A percentile compares a stretch with the other conserved stretches of the same genome.
Evolutionary conservation across 2,329 filamentous ascomycete genomes (phyloP).

Genomic region (Endoconidiophora polonica): DNA sequence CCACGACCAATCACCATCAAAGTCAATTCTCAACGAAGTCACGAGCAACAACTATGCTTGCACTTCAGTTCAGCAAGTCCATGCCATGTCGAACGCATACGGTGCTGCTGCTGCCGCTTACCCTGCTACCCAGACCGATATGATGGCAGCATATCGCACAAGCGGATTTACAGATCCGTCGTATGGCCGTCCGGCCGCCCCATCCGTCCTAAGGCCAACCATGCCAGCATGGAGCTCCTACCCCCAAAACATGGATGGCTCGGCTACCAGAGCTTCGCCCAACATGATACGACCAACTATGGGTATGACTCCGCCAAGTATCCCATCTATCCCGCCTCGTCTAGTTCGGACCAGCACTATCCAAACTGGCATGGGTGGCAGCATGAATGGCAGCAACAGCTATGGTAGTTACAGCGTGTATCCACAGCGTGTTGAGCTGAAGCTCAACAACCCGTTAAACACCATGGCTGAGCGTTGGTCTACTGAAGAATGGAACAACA

Average conservation of each 20-base stretch:
- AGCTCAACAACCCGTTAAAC: slow-evolving; percentile 72
- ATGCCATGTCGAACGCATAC: not conserved
- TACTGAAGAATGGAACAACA: slow-evolving; percentile 59
- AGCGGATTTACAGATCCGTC: slow-evolving; percentile 32
- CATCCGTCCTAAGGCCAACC: slow-evolving; percentile 23
- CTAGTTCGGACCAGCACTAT: slow-evolving; percentile 42
- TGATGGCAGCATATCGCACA: slow-evolving; percentile 39
- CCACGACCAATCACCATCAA: slow-evolving; percentile 24
- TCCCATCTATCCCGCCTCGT: slow-evolving; percentile 34
- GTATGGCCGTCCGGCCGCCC: slow-evolving; percentile 25
- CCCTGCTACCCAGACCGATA: slow-evolving; percentile 29
- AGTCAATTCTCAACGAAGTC: slow-evolving; percentile 20
- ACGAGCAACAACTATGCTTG: not conserved
- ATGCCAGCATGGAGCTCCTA: slow-evolving; percentile 30
- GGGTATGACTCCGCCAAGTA: slow-evolving; percentile 27
- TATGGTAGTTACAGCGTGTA: slow-evolving; percentile 38
- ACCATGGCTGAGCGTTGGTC: slow-evolving; percentile 74
- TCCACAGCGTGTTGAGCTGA: slow-evolving; percentile 62
- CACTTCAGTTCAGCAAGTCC: not conserved
- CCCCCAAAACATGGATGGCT: slow-evolving; percentile 22
- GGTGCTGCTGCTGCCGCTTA: slow-evolving; percentile 19
- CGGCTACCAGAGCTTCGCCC: slow-evolving; percentile 23
- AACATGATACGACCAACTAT: slow-evolving; percentile 20
- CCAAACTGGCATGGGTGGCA: slow-evolving; percentile 23
- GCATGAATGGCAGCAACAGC: slow-evolving; percentile 35